phyloP scores from a whole-genome alignment of 2,329 filamentous ascomycete species.

The Sarocladium strictum region DNA sequence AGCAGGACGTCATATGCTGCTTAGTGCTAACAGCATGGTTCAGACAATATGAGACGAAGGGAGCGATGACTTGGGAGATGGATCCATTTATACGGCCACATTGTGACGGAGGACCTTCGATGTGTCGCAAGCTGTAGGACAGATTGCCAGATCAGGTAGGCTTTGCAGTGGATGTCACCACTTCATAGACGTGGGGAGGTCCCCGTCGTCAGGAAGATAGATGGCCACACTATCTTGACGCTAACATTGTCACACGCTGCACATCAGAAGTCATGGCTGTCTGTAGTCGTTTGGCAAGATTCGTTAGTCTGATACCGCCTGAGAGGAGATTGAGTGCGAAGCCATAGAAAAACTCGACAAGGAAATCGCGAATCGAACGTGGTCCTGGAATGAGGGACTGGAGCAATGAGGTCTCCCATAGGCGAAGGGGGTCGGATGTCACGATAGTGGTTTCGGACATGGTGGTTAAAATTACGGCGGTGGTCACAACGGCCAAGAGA shows the following conservation, averaged over 20 bases:
- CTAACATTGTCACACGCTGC: neutral
- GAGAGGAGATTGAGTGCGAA: no score
- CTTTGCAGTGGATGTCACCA: neutral
- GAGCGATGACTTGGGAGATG: neutral
- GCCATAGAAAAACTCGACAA: no score
- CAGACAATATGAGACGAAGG: neutral
- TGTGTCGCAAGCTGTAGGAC: neutral
- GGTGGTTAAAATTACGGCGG: constrained; percentile 6
- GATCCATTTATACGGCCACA: no score
- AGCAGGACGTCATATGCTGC: neutral
- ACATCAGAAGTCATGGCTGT: no score
- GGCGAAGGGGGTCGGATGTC: neutral
- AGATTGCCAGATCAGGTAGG: neutral
- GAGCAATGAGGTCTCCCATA: neutral
- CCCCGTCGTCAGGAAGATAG: neutral
- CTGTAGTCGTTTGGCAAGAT: neutral
- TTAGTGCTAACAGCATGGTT: neutral
- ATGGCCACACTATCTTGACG: neutral
- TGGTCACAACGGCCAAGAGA: constrained; percentile 4
- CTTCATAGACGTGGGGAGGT: neutral
- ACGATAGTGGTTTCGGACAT: constrained; percentile 1
- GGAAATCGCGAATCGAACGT: neutral
- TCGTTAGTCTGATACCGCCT: neutral
- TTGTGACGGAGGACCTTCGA: no score
- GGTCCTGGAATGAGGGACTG: neutral